Evolutionary conservation across 805 yeast genomes (phyloP), one percentile per base, ranked within the genome.

Genomic region (Spathaspora sp.): DNA sequence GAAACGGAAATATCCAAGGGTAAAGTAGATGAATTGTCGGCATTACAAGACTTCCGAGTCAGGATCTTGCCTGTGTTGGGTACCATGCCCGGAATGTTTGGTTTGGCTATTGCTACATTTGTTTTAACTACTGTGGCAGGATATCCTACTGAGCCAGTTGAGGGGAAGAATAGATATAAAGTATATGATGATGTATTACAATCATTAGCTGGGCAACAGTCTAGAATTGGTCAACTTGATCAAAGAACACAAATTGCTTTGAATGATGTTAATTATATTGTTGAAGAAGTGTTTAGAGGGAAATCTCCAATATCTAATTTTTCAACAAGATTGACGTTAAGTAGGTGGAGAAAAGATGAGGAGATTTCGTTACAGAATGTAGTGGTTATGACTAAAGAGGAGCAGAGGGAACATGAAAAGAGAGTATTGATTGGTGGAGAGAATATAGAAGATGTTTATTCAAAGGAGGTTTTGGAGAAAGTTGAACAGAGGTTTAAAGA

Each of bases 1-100:
- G 92, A 90, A 52, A 87, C 83, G 43, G 96, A 90, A 65, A 79
- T 83, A 53, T 84, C 81, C 50, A 83, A 85, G 66, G 97, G 97
- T 23, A 76, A 83, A 52, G 96, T 93, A 38, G 94, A 83, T 57
- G 94, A 96, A 66, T 75, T 94, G 44, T 83, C 96, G 54, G 96
- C 97, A 1, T 69, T 94, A 57, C 85, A 82, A 60, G 91, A 90
- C 69, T 94, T 94, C 75, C 79, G 99, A 59, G 97, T 92, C 10
- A 78, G 99, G 60, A 93, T 94, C 46, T 76, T 94, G 51, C 99
- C 99, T 0, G 99, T 94, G 0, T 72, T 94, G 56, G 98, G 99
- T 2, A 89, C 99, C 0, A 83, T 94, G 86, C 99, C 99, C 1
- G 97, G 94, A 9, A 86, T 93, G 69, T 94, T 94, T 72, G 99